These are phyloP conservation scores for Drechslerella coelobrocha DNA, from an alignment of 2,329 filamentous ascomycete genomes.

Conservation along the genomic window DNA sequence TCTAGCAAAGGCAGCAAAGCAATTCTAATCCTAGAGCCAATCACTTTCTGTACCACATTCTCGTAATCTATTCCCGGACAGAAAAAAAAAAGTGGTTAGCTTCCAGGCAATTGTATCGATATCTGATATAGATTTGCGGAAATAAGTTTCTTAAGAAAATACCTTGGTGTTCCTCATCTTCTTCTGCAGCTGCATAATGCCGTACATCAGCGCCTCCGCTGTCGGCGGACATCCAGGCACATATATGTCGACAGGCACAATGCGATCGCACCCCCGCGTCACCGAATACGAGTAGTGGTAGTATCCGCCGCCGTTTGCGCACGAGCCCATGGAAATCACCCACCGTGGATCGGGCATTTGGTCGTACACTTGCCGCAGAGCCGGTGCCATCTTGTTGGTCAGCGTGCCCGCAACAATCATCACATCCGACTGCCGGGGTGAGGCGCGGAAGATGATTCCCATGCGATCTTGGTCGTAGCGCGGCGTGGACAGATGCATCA, in stretches of 20 bases:
- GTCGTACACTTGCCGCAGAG: conserved; percentile 88
- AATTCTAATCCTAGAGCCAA: conserved; percentile 4
- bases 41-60: conserved; percentile 66
- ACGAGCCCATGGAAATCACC: conserved; percentile 80
- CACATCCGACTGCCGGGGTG: conserved; percentile 84
- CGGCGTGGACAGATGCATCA: conserved; percentile 89
- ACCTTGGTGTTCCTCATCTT: conserved; percentile 70
- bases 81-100: not conserved
- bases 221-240: conserved; percentile 75
- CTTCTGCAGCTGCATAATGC: conserved; percentile 77
- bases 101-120: too few relatives aligned
- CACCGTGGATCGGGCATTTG: conserved; percentile 93
- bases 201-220: conserved; percentile 69
- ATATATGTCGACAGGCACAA: conserved; percentile 81
- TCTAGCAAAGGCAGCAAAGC: not conserved
- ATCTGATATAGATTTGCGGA: too few relatives aligned
- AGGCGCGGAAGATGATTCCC: conserved; percentile 89
- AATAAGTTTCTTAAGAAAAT: conserved; percentile 1
- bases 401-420: conserved; percentile 94
- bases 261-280: conserved; percentile 75
- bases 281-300: conserved; percentile 87
- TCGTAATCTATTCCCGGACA: conserved; percentile 54
- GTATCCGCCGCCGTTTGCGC: conserved; percentile 83
- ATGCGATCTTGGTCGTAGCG: conserved; percentile 88
- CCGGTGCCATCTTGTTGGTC: conserved; percentile 95